Base-by-base conservation (phyloP, 1,284 basidiomycete species). In the Leccinum fallax region DNA sequence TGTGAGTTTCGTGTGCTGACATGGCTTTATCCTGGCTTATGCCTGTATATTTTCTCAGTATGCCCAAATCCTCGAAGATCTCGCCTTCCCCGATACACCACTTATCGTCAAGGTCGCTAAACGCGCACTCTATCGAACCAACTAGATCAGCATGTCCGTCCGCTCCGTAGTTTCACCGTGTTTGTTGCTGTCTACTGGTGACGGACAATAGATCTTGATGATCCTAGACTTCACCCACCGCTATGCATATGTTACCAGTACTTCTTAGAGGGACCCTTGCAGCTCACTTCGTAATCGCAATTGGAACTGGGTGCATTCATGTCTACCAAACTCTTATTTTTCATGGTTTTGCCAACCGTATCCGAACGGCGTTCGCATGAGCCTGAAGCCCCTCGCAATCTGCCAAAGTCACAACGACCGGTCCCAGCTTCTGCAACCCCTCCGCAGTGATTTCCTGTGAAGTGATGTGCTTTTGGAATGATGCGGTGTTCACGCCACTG, bases 391-490 rank as follows among this genome's bases (percentile, higher is more conserved):
- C 95, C 80, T 99, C 97, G 70, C 95, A 93, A 73, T 97, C 94
- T 2, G 97, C 97, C 32, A 99, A 79, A 16, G 90, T 93, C 26
- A 88, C 90, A 5, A 99, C 97, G 13, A 93, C 83, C 9, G 97
- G 96, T 3, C 97, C 97, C 24, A 99, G 83, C 3, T 74, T 81
- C 67, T 81, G 80, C 58, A 99, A 80, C 6, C 97, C 97, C 19
- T 86, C 86, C 15, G 81, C 77, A 4, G 94, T 93, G 30, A 99
- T 85, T 71, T 95, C 91, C 76, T 99, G 97, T 8, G 93, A 93
- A 6, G 97, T 99, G 72, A 99, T 98, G 77, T 98, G 93, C 78
- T 99, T 99, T 78, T 98, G 95, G 89, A 99, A 99, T 1, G 95
- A 95, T 21, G 88, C 82, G 0, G 97, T 98, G 78, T 97, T 98